A percentile compares a stretch with the other conserved stretches of the same genome.
Evolutionary conservation across 805 yeast species (phyloP).

Genomic region (Scheffersomyces ergatensis): DNA sequence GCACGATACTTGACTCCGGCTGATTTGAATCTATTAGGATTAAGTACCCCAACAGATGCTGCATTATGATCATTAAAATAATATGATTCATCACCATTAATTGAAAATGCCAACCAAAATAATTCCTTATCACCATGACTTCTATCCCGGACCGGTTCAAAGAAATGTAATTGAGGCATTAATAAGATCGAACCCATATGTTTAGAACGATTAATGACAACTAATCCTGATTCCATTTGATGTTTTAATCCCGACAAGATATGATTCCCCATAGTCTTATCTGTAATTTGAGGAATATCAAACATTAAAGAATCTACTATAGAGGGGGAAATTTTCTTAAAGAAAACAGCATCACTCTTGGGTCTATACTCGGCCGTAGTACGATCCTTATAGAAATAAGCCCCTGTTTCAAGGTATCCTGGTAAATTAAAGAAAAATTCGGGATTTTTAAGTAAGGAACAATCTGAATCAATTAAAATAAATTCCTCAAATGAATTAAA

Average conservation of each 20-base stretch:
- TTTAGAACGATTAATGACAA: conserved; percentile 17
- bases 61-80: conserved; percentile 19
- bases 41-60: conserved; percentile 25
- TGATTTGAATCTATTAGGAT: conserved; percentile 13
- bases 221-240: conserved; percentile 29
- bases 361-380: conserved; percentile 27
- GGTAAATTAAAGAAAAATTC: conserved; percentile 16
- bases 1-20: conserved; percentile 11
- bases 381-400: conserved; percentile 21
- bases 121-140: conserved; percentile 27
- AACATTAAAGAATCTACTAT: conserved; percentile 16
- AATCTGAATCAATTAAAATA: conserved; percentile 51
- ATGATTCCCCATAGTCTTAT: conserved; percentile 27
- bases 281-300: conserved; percentile 31
- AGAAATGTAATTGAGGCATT: conserved; percentile 25
- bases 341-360: conserved; percentile 37
- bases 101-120: conserved; percentile 25
- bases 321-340: conserved; percentile 45
- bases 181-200: conserved; percentile 23
- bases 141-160: conserved; percentile 15
- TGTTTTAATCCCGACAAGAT: too few species aligned
- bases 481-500: conserved; percentile 50
- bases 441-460: conserved; percentile 41
- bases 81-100: conserved; percentile 22
- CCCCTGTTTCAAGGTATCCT: conserved; percentile 16